Base-by-base conservation (phyloP, 208 protist species). In the Trypanosoma mega region DNA sequence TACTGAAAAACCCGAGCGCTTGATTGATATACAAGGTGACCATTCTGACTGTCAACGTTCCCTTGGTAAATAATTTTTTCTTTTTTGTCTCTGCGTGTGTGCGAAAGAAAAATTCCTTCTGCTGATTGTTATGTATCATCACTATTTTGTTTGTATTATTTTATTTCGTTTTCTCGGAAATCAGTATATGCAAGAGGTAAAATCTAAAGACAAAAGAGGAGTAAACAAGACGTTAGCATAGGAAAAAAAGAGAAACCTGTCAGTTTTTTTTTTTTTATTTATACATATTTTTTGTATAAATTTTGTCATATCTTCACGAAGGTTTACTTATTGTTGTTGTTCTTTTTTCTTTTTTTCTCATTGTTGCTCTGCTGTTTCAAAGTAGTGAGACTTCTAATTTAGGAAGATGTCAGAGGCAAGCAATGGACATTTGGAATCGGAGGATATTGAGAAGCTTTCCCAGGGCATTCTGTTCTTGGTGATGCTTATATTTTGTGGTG, bases 401-500 rank as follows among this genome's bases (percentile, higher is more conserved):
- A n/a, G n/a, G n/a, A n/a, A n/a, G n/a, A n/a, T n/a, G n/a, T n/a
- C n/a, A n/a, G n/a, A n/a, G n/a, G n/a, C n/a, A n/a, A 31, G 12
- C 14, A 14, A 50, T 50, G 23, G 12, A 11, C 21, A n/a, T 14
- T 14, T 31, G 18, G 33, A 14, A 30, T 33, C 34, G 43, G 52
- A 54, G 47, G 31, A 36, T 18, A 26, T 63, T 18, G 44, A 87
- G 43, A 52, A 61, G 2, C 39, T 85, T 26, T 79, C 85, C 12
- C 29, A 77, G 2, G 73, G 54, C 23, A 68, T 92, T 23, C 63
- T 92, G 11, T 89, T 90, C 50, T 51, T 87, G 4, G 72, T 72
- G 14, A 81, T 86, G 76, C 72, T 87, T 6, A 87, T 87, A 46
- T 83, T 92, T 61, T 75, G 83, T 49, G 82, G 82, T 49, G 81